Base-by-base conservation (phyloP, 108 stramenopile genomes). In the Seminavis robusta region DNA sequence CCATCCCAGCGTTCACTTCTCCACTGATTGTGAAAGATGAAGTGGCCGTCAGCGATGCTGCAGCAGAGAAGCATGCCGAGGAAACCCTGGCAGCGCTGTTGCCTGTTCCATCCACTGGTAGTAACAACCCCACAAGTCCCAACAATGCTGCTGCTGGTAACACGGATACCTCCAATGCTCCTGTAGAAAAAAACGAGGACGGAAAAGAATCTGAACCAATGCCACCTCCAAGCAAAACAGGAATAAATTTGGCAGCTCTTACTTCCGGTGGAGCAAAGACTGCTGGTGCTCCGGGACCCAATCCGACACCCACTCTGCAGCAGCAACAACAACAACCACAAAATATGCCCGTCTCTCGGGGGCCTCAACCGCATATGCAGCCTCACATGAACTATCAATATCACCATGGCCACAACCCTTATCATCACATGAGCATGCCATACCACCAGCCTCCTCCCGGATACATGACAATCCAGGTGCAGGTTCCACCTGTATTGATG, bases 381-480 rank as follows among this genome's bases (percentile, higher is more conserved):
- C 6, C 25, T n/a, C 17, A 10, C 47, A 47, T n/a, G 25, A 23
- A 9, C 36, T 11, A 47, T 27, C n/a, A n/a, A 17, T 29, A 38
- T 0, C 59, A 2, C 0, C 58, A 30, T 0, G 37, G 5, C 16
- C 61, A 52, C 7, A 52, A 69, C 11, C 40, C 54, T 26, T 25
- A 25, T 24, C 47, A 47, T 23, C 47, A 3, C 4, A 3, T 7
- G 23, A 16, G 20, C 7, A 13, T 40, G 40, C 20, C 52, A 27
- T 31, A 36, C 11, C 24, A 34, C 7, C 34, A 66, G 28, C 41
- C 59, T 10, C 61, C 65, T 23, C 52, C 61, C 3, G 63, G 67
- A 43, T 78, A 65, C 47, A 69, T 79, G 0, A 69, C 67, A 0
- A 41, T 84, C 33, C 83, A 84, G 52, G 80, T 80, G 11, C 82